phyloP scores from a whole-genome alignment of 202 grass and related monocot genomes.

The Schoenoplectus triqueter region DNA sequence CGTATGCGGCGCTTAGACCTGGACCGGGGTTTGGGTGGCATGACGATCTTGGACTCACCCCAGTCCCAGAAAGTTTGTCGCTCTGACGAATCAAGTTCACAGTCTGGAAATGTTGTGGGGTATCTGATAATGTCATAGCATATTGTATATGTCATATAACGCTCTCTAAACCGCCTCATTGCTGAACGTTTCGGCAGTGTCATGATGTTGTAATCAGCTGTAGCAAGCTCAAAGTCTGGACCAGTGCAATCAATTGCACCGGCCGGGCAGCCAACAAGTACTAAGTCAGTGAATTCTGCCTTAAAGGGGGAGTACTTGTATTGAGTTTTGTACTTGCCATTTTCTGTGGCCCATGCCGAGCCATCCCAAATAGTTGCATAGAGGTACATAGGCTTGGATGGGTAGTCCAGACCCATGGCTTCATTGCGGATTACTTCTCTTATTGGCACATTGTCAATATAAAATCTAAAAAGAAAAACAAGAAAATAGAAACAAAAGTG shows the following conservation, averaged over 20 bases:
- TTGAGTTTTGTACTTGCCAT: slow-evolving; percentile 91
- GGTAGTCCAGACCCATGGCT: slow-evolving; percentile 87
- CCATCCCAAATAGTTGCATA: slow-evolving; percentile 97
- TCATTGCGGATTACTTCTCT: slow-evolving; percentile 68
- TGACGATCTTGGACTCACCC: slow-evolving; percentile 64
- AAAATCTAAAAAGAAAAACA: slow-evolving; percentile 54
- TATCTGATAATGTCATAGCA: slow-evolving; percentile 85
- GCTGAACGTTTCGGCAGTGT: slow-evolving; percentile 71
- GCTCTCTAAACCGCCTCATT: slow-evolving; percentile 70
- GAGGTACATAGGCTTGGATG: slow-evolving; percentile 85
- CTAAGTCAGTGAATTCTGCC: slow-evolving; percentile 68
- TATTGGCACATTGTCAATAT: slow-evolving; percentile 79
- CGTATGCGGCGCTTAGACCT: slow-evolving; percentile 8
- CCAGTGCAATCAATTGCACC: slow-evolving; percentile 11
- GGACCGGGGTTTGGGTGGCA: slow-evolving; percentile 39
- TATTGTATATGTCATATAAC: slow-evolving; percentile 79
- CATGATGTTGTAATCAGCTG: slow-evolving; percentile 67
- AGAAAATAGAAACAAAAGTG: neutral
- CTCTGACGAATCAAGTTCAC: slow-evolving; percentile 43
- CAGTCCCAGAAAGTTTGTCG: slow-evolving; percentile 51
- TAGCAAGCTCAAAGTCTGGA: slow-evolving; percentile 44
- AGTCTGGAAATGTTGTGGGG: slow-evolving; percentile 73
- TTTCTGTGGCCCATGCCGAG: slow-evolving; percentile 79
- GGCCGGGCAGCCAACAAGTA: slow-evolving; percentile 54
- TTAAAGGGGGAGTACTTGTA: slow-evolving; percentile 91